Conservation (phyloP, 768 basidiomycete genomes). For the Tephrocybe sp. region DNA sequence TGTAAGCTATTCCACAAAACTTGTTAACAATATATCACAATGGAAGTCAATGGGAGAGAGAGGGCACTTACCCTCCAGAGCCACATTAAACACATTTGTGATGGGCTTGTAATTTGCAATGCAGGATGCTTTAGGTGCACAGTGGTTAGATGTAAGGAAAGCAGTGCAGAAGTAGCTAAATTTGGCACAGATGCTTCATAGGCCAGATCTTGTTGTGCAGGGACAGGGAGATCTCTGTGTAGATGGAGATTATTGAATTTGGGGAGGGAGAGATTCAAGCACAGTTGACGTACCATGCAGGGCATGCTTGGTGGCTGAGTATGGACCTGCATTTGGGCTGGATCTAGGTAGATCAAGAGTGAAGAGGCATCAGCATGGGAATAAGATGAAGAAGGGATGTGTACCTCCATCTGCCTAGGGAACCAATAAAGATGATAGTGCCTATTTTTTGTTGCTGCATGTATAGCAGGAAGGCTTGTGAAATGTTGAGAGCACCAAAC, state of each 20-base stretch:
- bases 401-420: slow-evolving; percentile 38
- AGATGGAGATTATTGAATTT: too few species aligned
- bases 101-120: slow-evolving; percentile 33
- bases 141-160: slow-evolving; percentile 30
- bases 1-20: too few species aligned
- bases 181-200: slow-evolving; percentile 37
- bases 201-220: too few species aligned
- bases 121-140: slow-evolving; percentile 25
- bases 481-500: too few species aligned
- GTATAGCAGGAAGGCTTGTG: too few species aligned
- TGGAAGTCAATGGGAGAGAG: too few species aligned
- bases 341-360: slow-evolving; percentile 22
- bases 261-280: too few species aligned
- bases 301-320: slow-evolving; percentile 40
- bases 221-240: too few species aligned
- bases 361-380: neutral
- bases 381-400: neutral
- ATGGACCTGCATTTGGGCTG: slow-evolving; percentile 34
- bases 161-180: slow-evolving; percentile 40
- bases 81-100: too few species aligned
- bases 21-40: too few species aligned
- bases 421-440: slow-evolving; percentile 44
- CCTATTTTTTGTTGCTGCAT: slow-evolving; percentile 43
- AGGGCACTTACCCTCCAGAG: too few species aligned
- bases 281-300: too few species aligned